phyloP scores from a whole-genome alignment of 2,329 filamentous ascomycete genomes.

The Aspergillus aculeatus region DNA sequence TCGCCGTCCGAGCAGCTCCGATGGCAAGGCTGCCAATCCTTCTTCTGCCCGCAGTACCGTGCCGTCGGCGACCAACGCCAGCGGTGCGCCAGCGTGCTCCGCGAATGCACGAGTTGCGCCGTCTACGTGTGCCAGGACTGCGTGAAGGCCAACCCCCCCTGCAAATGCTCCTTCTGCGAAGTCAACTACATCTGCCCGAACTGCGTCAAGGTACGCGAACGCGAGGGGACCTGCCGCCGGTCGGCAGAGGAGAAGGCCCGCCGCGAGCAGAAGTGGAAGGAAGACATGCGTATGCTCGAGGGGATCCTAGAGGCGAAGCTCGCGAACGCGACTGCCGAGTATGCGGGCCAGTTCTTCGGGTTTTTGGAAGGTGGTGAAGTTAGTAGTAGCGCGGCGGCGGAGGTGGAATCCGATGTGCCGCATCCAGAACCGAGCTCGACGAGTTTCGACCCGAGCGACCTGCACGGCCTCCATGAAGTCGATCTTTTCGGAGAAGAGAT shows the following conservation, averaged over 20 bases:
- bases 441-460: neutral
- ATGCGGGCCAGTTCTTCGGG: slow-evolving; percentile 42
- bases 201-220: slow-evolving; percentile 40
- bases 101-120: slow-evolving; percentile 47
- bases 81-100: slow-evolving; percentile 44
- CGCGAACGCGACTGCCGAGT: slow-evolving; percentile 44
- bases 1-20: slow-evolving; percentile 35
- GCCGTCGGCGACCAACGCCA: slow-evolving; percentile 46
- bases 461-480: neutral
- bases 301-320: slow-evolving; percentile 41
- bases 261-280: slow-evolving; percentile 42
- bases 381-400: neutral
- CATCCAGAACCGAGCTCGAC: neutral
- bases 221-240: slow-evolving; percentile 41
- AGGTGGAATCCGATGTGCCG: slow-evolving; percentile 13
- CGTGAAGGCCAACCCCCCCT: slow-evolving; percentile 39
- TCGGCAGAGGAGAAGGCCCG: slow-evolving; percentile 39
- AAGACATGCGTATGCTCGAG: slow-evolving; percentile 42
- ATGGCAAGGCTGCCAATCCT: slow-evolving; percentile 51
- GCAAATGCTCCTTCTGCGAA: slow-evolving; percentile 46
- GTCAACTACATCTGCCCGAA: slow-evolving; percentile 47
- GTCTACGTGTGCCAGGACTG: slow-evolving; percentile 50
- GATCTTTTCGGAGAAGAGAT: slow-evolving; percentile 2
- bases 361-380: slow-evolving; percentile 21
- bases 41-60: slow-evolving; percentile 48